phyloP scores from a whole-genome alignment of 179 eudicot species.

The Patellifolia procumbens region DNA sequence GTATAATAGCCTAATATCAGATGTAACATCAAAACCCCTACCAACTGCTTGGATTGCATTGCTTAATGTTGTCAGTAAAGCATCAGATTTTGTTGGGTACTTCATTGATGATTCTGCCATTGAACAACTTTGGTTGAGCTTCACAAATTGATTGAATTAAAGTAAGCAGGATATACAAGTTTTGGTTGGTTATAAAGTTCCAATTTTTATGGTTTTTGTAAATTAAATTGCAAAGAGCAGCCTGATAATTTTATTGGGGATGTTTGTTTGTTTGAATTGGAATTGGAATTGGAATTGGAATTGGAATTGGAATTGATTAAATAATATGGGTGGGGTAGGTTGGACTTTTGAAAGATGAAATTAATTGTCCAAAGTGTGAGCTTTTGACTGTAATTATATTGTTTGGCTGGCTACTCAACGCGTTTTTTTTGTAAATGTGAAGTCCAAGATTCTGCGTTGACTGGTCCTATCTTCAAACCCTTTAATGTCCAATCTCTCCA shows the following conservation, averaged over 20 bases:
- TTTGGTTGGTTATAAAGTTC: neutral
- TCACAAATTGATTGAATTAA: too few relatives aligned
- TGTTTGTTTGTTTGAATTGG: neutral
- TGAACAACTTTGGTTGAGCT: conserved; percentile 24
- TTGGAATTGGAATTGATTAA: too few relatives aligned
- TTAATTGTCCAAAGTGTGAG: conserved; percentile 25
- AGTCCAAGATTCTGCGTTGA: conserved; percentile 43
- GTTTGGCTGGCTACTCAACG: conserved; percentile 31
- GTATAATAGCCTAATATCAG: conserved; percentile 85
- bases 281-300: neutral
- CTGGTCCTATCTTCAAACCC: conserved; percentile 35
- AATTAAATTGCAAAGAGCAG: neutral
- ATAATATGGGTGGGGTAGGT: conserved; percentile 24
- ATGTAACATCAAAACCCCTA: conserved; percentile 96
- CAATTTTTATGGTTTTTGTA: neutral
- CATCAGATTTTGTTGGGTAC: conserved; percentile 36
- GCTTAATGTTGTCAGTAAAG: conserved; percentile 58
- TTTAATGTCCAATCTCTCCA: neutral
- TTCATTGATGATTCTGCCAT: conserved; percentile 36
- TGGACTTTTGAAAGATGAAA: conserved; percentile 30
- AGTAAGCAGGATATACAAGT: too few relatives aligned
- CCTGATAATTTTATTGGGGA: neutral
- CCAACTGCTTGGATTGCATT: conserved; percentile 91
- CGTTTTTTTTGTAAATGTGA: conserved; percentile 40
- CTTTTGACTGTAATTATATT: conserved; percentile 37